These are phyloP conservation scores for Lathyrus oleraceus DNA, from an alignment of 306 rosid species.

Conservation along the genomic window DNA sequence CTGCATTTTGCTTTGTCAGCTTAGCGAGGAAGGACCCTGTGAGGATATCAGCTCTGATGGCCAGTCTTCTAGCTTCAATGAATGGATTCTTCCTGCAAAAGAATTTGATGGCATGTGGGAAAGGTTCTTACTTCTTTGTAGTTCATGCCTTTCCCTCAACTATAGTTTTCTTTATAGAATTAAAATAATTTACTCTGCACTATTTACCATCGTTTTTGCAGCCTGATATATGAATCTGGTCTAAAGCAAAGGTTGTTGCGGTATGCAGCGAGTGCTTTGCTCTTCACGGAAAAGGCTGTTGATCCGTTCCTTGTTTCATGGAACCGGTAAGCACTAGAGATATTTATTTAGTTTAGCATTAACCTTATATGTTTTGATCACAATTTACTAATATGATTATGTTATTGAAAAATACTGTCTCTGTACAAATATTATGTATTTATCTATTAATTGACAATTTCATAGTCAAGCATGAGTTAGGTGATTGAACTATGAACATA, in stretches of 20 bases:
- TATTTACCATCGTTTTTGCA: constrained; percentile 45
- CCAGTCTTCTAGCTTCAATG: constrained; percentile 82
- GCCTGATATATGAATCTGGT: constrained; percentile 89
- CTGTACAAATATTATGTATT: background rate
- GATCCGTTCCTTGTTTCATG: constrained; percentile 93
- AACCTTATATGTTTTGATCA: background rate
- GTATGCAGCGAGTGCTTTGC: constrained; percentile 91
- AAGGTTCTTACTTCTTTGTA: constrained; percentile 60
- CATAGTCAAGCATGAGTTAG: background rate
- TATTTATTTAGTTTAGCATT: constrained; percentile 15
- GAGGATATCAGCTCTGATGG: constrained; percentile 89
- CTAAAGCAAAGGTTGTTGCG: constrained; percentile 85
- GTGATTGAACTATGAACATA: constrained; percentile 5
- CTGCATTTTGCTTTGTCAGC: constrained; percentile 58
- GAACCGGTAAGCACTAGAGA: constrained; percentile 72
- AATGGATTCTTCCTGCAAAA: constrained; percentile 96
- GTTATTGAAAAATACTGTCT: background rate
- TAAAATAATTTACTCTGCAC: constrained; percentile 27
- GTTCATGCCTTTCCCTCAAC: constrained; percentile 26
- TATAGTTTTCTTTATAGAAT: constrained; percentile 10
- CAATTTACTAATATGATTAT: background rate
- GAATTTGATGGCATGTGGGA: constrained; percentile 99
- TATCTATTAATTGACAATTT: background rate
- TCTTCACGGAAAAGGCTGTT: constrained; percentile 90
- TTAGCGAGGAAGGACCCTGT: constrained; percentile 90